phyloP scores from a whole-genome alignment of 2,329 filamentous ascomycete species.

The Podosphaera xanthii region DNA sequence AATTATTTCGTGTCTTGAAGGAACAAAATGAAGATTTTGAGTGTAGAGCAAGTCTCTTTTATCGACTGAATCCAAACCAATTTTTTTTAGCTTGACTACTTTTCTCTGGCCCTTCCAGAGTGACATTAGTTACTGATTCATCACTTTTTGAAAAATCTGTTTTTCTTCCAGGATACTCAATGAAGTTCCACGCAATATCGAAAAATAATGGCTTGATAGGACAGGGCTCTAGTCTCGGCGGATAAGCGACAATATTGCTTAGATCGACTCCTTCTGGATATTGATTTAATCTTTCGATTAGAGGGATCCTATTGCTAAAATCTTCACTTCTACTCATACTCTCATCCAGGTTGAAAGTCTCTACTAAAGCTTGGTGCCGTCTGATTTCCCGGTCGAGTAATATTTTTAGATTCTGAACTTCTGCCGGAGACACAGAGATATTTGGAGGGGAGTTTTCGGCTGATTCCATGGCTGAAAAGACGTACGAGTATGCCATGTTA shows the following conservation, averaged over 20 bases:
- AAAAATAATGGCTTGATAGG: conserved; percentile 91
- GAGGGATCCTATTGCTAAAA: conserved; percentile 24
- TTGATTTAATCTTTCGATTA: conserved; percentile 52
- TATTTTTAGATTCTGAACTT: conserved; percentile 33
- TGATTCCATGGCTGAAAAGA: conserved; percentile 20
- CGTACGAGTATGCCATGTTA: conserved; percentile 24
- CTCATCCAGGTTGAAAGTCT: conserved; percentile 42
- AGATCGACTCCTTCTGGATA: conserved; percentile 54
- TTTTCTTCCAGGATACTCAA: conserved; percentile 57
- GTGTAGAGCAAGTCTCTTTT: neutral
- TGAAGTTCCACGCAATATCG: conserved; percentile 94
- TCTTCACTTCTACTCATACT: conserved; percentile 15
- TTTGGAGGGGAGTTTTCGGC: conserved; percentile 30
- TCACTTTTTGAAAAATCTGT: conserved; percentile 12
- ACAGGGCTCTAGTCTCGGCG: conserved; percentile 59
- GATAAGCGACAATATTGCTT: conserved; percentile 63
- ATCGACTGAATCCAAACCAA: conserved; percentile 47
- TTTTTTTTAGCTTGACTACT: conserved; percentile 36
- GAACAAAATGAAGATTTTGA: too few relatives aligned
- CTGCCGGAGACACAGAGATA: conserved; percentile 39
- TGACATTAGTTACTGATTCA: conserved; percentile 6
- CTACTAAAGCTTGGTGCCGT: conserved; percentile 66
- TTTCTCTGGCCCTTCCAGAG: conserved; percentile 16
- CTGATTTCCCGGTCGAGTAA: conserved; percentile 51
- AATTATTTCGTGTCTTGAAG: too few relatives aligned